Conservation (phyloP, 73 alveolate species). For the Paraurostyla sp. region DNA sequence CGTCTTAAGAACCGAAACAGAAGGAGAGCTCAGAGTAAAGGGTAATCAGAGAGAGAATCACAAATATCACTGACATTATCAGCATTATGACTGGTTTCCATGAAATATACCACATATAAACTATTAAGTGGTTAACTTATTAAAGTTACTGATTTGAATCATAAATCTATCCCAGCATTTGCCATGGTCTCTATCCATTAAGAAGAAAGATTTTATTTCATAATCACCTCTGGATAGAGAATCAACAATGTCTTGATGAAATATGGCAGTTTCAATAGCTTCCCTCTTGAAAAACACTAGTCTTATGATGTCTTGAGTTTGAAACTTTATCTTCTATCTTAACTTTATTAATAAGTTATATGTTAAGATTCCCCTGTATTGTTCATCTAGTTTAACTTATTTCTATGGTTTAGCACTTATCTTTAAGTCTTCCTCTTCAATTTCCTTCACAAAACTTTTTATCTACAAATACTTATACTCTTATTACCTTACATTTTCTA, state of each 20-base stretch:
- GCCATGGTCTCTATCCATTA: slow-evolving; percentile 18
- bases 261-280: slow-evolving; percentile 44
- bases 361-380: neutral
- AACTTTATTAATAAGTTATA: slow-evolving; percentile 13
- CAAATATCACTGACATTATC: neutral
- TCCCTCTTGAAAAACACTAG: slow-evolving; percentile 10
- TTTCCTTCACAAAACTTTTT: slow-evolving; percentile 2
- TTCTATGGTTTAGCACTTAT: slow-evolving; percentile 39
- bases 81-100: slow-evolving; percentile 34
- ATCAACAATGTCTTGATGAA: slow-evolving; percentile 41
- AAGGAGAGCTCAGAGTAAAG: neutral
- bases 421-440: slow-evolving; percentile 28
- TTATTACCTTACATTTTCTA: neutral
- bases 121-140: neutral
- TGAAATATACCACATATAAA: slow-evolving; percentile 7
- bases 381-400: slow-evolving; percentile 5
- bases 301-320: slow-evolving; percentile 26
- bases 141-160: neutral
- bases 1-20: slow-evolving; percentile 19
- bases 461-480: neutral
- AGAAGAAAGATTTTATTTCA: slow-evolving; percentile 7
- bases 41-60: neutral
- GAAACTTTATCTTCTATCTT: slow-evolving; percentile 27
- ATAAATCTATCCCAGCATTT: slow-evolving; percentile 19
- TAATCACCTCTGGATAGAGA: slow-evolving; percentile 26